Evolutionary conservation across 2,329 filamentous ascomycete genomes (phyloP), one percentile per base, ranked within the genome.

Genomic region (Fusarium subglutinans): DNA sequence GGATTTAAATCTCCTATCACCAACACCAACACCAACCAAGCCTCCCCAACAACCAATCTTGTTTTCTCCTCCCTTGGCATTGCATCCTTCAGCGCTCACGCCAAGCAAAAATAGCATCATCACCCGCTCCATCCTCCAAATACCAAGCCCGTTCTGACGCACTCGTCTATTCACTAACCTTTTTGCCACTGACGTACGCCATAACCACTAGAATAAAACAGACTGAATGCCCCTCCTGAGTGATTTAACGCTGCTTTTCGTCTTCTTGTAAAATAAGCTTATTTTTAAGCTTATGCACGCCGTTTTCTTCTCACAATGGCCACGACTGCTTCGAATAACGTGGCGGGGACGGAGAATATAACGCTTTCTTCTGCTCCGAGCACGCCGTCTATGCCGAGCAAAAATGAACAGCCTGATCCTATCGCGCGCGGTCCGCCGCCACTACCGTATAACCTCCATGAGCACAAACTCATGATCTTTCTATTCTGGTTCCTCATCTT

Each of bases 401-500:
- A 72, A 8, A 18, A 59, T 38, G 61, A 67, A 9, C 7, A 40
- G 2, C 17, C 58, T 22, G 47, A 67, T 15, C 12, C 56, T 13
- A 18, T 33, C 20, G 10, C 53, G 1, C 37, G 20, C 5, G 56
- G 69, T 2, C 70, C 70, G 35, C 70, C 70, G 6, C 59, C 69
- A 1, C 62, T 78, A 1, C 76, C 75, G 5, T 78, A 78, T 24
- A 78, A 78, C 57, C 55, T 78, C 10, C 69, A 73, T 9, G 73
- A 78, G 15, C 76, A 78, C 59, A 78, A 78, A 24, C 59, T 78
- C 38, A 73, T 53, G 41, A 77, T 78, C 15, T 48, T 69, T 3
- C 30, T 74, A 1, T 78, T 78, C 26, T 76, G 73, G 74, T 70
- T 72, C 43, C 76, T 78, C 53, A 77, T 78, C 2, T 30, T 78